Percentiles rank a stretch among this genome's conserved stretches.
phyloP scores from a whole-genome alignment of 495 filamentous ascomycete species.

The Aspergillus haitiensis region DNA sequence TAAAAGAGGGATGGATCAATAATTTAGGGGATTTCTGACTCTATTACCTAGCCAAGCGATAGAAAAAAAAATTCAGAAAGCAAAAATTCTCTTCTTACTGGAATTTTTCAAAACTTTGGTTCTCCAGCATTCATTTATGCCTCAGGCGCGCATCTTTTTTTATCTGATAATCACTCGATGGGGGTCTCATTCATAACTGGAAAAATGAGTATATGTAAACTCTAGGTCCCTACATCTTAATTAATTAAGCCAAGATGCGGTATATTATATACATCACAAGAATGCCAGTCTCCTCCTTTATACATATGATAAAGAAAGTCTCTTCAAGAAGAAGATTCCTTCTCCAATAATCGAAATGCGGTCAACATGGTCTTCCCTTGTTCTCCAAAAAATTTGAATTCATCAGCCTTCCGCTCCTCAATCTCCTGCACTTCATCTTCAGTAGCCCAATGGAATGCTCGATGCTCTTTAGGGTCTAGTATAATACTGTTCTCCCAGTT shows the following conservation, averaged over 20 bases:
- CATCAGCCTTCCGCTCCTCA: constrained; percentile 22
- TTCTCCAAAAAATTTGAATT: constrained; percentile 21
- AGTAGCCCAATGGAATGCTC: constrained; percentile 44
- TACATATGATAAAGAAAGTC: neutral
- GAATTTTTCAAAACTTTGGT: neutral
- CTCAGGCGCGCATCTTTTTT: neutral
- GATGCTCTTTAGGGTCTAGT: constrained; percentile 47
- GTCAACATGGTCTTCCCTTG: constrained; percentile 20
- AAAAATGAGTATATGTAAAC: neutral
- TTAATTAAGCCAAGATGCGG: too few species aligned
- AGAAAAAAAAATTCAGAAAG: too few species aligned
- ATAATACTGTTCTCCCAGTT: constrained; percentile 33
- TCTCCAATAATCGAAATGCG: constrained; percentile 21
- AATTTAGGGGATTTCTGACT: too few species aligned
- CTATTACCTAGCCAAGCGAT: too few species aligned
- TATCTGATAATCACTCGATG: neutral
- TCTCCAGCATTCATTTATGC: neutral
- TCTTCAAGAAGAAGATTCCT: neutral
- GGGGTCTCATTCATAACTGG: neutral
- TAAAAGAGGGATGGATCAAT: too few species aligned
- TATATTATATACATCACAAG: too few species aligned
- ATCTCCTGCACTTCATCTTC: constrained; percentile 38
- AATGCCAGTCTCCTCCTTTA: neutral
- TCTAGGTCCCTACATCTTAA: too few species aligned
- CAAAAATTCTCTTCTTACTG: too few species aligned